These are phyloP conservation scores for Truncatella angustata DNA, from an alignment of 2,329 filamentous ascomycete species.

Conservation along the genomic window DNA sequence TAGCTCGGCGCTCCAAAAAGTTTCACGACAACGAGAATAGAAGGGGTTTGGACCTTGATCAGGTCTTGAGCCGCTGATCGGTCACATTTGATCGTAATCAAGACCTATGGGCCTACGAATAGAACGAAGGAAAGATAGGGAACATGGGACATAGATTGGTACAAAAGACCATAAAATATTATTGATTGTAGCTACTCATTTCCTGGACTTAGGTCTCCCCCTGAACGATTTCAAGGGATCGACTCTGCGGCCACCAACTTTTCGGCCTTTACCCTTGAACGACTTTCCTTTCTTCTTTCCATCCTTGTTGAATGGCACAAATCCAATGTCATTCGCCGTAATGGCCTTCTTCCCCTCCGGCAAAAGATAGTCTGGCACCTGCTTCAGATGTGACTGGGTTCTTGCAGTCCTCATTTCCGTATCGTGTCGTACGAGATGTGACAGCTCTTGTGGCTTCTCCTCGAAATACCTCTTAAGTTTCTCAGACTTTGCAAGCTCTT, in stretches of 20 bases:
- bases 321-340: constrained; percentile 66
- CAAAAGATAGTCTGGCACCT: constrained; percentile 90
- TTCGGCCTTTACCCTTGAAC: constrained; percentile 46
- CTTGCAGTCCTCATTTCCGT: constrained; percentile 79
- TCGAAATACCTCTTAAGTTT: constrained; percentile 95
- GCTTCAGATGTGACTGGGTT: constrained; percentile 85
- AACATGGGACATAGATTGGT: too few relatives aligned
- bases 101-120: too few relatives aligned
- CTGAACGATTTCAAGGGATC: constrained; percentile 93
- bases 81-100: too few relatives aligned
- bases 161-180: too few relatives aligned
- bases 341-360: constrained; percentile 74
- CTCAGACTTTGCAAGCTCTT: constrained; percentile 89
- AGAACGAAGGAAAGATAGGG: too few relatives aligned
- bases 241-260: constrained; percentile 60
- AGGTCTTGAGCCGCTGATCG: too few relatives aligned
- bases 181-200: neutral
- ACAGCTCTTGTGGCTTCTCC: constrained; percentile 88
- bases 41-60: too few relatives aligned
- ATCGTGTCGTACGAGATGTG: constrained; percentile 79
- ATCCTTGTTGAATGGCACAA: constrained; percentile 65
- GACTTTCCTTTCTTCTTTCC: constrained; percentile 46
- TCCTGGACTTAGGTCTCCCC: constrained; percentile 47
- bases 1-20: too few relatives aligned
- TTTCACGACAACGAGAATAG: too few relatives aligned